Evolutionary conservation across 2,329 filamentous ascomycete genomes (phyloP), one percentile per base, ranked within the genome.

Genomic region (Ceratocystis cubensis): DNA sequence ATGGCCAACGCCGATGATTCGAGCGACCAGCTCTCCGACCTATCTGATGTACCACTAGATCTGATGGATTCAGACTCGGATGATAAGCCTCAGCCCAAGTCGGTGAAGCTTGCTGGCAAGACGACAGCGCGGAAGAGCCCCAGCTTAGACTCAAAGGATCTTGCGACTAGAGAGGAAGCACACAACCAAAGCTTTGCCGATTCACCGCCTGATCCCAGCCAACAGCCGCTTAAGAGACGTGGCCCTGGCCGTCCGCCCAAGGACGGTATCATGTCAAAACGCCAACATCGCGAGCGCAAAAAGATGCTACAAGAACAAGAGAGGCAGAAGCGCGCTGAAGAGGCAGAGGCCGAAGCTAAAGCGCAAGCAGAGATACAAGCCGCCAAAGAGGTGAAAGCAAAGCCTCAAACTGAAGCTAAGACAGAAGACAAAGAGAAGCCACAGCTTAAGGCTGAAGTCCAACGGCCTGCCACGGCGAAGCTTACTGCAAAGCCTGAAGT

Each of bases 191-290:
- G 66, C 76, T 84, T 17, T 30, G 10, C 53, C 15, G 53, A 57
- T 22, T 57, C 82, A 22, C 59, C 57, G 6, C 44, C 50, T 25
- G 65, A 66, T 28, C 65, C 44, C 5, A 66, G 48, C 84, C 33
- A 88, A 61, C 61, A 48, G 53, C 65, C 61, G 15, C 62, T 62
- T 0, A 67, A 84, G 75, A 86, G 88, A 69, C 85, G 88, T 70
- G 89, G 89, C 15, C 89, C 89, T 8, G 89, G 89, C n/a, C 79
- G 89, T 65, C 89, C 89, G 22, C 89, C 89, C 0, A 92, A 92
- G 76, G 88, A 92, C 72, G 89, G 89, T 33, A 82, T 91, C 73
- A 89, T 91, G 84, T 92, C 88, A 1, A 91, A 91, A 75, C 81
- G 89, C 66, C 87, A 91, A 71, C 81, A 86, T 70, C 80, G 84